Base-by-base conservation (phyloP, 331 rosid genomes). In the Telfairia occidentalis region DNA sequence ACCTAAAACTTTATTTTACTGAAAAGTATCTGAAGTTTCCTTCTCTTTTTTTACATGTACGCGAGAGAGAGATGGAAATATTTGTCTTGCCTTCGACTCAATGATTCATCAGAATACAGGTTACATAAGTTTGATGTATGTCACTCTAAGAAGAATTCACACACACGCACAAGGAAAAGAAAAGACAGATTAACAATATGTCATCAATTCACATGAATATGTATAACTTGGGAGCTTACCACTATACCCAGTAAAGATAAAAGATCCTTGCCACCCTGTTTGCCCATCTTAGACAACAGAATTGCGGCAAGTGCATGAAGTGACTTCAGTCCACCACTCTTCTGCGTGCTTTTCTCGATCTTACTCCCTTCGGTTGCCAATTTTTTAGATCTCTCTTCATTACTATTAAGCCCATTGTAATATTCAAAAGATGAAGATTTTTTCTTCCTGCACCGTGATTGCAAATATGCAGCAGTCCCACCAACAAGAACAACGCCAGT, bases 301-400 rank as follows among this genome's bases (percentile, higher is more conserved):
- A 95, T 85, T 74, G 93, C 93, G 24, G 96, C 88, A 77, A 95
- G 93, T 69, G 92, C 88, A 78, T 92, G 84, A 71, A 95, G 89
- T 42, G 97, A 95, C 83, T 89, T 92, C 83, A 90, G 77, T 15
- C 87, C 92, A 65, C 96, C 89, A 75, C 84, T 90, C 88, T 89
- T 92, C 57, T 75, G 86, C 63, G 84, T 67, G 72, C 66, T 79
- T 80, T 83, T 86, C 85, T 86, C 81, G 43, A 61, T 54, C 74
- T 42, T 74, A 32, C 38, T 23, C 9, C 73, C 84, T 59, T 73
- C 75, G 21, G 58, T 61, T 69, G 50, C 71, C 72, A 55, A 80
- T 32, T 69, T 77, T 48, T 80, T 75, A 23, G 78, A 40, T 55
- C 58, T 81, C 75, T 83, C 82, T 83, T 78, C 75, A 74, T 80